Evolutionary conservation across 805 yeast genomes (phyloP).

Genomic region (Saccharomyces jurei): DNA sequence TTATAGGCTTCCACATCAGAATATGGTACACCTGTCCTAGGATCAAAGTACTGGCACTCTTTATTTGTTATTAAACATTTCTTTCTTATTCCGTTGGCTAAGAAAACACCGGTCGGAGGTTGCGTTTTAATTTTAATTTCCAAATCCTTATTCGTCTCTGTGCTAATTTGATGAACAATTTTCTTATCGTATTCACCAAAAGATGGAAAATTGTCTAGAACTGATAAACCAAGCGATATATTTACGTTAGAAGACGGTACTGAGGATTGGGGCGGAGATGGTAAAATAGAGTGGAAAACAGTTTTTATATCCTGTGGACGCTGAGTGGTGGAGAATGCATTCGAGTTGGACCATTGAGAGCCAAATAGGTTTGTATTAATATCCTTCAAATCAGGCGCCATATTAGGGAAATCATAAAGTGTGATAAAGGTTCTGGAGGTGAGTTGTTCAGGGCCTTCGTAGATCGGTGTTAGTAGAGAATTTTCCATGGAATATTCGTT

Average conservation of each 20-base stretch:
- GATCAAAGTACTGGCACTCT: conserved; percentile 75
- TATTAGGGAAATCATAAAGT: conserved; percentile 35
- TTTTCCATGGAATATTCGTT: background rate
- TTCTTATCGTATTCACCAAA: conserved; percentile 50
- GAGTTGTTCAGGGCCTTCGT: conserved; percentile 63
- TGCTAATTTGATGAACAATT: conserved; percentile 36
- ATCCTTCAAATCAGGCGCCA: background rate
- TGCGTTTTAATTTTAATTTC: conserved; percentile 51
- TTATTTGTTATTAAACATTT: conserved; percentile 66
- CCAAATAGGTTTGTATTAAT: conserved; percentile 45
- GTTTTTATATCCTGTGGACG: conserved; percentile 51
- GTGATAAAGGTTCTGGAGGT: conserved; percentile 49
- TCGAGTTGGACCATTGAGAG: conserved; percentile 35
- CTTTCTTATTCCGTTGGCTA: conserved; percentile 59
- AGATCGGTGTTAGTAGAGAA: conserved; percentile 16
- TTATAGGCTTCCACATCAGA: conserved; percentile 74
- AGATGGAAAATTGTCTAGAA: conserved; percentile 37
- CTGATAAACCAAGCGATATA: conserved; percentile 37
- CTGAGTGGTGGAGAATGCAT: conserved; percentile 38
- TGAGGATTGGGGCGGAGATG: conserved; percentile 6
- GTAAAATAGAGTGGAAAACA: conserved; percentile 14
- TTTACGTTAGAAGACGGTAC: conserved; percentile 23
- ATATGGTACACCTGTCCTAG: conserved; percentile 80
- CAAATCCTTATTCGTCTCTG: conserved; percentile 40
- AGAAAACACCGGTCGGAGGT: conserved; percentile 66